A percentile compares a stretch with the other conserved stretches of the same genome.
Conservation (phyloP, 164 flowering plant genomes). For the Brasenia schreberi region DNA sequence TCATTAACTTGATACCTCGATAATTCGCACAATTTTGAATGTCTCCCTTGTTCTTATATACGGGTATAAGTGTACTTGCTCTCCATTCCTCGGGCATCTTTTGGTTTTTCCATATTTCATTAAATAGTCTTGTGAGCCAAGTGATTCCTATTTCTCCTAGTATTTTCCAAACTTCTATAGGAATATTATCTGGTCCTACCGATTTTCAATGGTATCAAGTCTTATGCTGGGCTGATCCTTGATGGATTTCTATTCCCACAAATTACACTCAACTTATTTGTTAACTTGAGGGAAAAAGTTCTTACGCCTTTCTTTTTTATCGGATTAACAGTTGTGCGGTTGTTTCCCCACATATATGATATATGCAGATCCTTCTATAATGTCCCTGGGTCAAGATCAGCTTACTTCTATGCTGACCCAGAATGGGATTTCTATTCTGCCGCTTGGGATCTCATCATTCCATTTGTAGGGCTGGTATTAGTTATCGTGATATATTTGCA, state of each 20-base stretch:
- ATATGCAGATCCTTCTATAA: slow-evolving; percentile 31
- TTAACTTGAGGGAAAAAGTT: slow-evolving; percentile 22
- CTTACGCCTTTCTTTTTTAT: slow-evolving; percentile 36
- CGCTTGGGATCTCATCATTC: slow-evolving; percentile 51
- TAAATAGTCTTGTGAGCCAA: too few species aligned
- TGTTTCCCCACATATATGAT: slow-evolving; percentile 62
- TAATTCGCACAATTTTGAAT: too few species aligned
- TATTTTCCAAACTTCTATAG: too few species aligned
- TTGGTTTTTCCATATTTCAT: too few species aligned
- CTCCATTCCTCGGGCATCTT: too few species aligned
- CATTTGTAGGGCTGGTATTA: slow-evolving; percentile 29
- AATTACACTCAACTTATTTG: slow-evolving; percentile 39
- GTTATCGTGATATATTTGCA: slow-evolving; percentile 41
- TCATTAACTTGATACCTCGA: too few species aligned
- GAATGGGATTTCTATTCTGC: slow-evolving; percentile 38
- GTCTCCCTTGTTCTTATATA: too few species aligned
- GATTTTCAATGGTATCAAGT: slow-evolving; percentile 31
- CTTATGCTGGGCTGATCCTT: slow-evolving; percentile 53
- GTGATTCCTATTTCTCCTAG: too few species aligned
- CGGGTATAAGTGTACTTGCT: too few species aligned
- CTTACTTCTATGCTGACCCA: slow-evolving; percentile 36
- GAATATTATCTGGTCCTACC: too few species aligned
- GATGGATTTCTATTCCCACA: slow-evolving; percentile 68
- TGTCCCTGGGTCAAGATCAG: slow-evolving; percentile 2
- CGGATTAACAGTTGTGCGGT: slow-evolving; percentile 40